Percentiles rank a stretch among this genome's conserved stretches.
Evolutionary conservation across 495 filamentous ascomycete species (phyloP).

Genomic region (Hypoxylon fragiforme): DNA sequence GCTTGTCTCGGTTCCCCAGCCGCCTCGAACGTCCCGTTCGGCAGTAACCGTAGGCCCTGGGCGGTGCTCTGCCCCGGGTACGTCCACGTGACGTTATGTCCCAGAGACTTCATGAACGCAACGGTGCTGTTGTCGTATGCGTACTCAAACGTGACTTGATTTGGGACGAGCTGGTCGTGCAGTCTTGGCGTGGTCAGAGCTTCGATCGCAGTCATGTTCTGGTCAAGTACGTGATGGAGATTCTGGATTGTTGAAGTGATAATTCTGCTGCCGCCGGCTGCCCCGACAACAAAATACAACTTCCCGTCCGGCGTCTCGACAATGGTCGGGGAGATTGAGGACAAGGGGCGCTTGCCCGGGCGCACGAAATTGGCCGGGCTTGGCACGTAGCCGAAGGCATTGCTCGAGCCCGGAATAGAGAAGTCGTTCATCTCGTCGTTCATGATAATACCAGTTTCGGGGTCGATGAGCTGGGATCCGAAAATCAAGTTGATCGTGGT

Average conservation of each 20-base stretch:
- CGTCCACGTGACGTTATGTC: conserved; percentile 77
- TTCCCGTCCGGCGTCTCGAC: conserved; percentile 67
- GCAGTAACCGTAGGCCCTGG: conserved; percentile 67
- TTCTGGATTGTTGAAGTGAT: conserved; percentile 82
- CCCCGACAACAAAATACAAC: conserved; percentile 71
- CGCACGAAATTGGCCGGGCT: conserved; percentile 79
- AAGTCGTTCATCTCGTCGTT: conserved; percentile 97
- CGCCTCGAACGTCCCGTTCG: conserved; percentile 67
- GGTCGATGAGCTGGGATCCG: conserved; percentile 71
- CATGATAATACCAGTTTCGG: conserved; percentile 79
- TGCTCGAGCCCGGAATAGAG: conserved; percentile 72
- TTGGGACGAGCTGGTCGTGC: conserved; percentile 83
- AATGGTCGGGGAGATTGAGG: conserved; percentile 77
- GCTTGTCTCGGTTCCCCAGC: conserved; percentile 73
- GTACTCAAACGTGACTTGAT: conserved; percentile 70
- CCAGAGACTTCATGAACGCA: conserved; percentile 61
- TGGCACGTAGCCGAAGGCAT: conserved; percentile 82
- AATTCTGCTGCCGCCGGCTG: conserved; percentile 86
- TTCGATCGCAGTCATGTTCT: conserved; percentile 57
- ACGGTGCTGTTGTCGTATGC: conserved; percentile 68
- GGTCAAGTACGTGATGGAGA: conserved; percentile 72
- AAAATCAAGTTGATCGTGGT: conserved; percentile 80
- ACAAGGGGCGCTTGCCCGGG: conserved; percentile 79
- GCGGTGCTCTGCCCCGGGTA: conserved; percentile 66
- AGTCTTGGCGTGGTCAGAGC: conserved; percentile 69